These are phyloP conservation scores for Kodamaea laetipori DNA, from an alignment of 805 yeast species.

Conservation along the genomic window DNA sequence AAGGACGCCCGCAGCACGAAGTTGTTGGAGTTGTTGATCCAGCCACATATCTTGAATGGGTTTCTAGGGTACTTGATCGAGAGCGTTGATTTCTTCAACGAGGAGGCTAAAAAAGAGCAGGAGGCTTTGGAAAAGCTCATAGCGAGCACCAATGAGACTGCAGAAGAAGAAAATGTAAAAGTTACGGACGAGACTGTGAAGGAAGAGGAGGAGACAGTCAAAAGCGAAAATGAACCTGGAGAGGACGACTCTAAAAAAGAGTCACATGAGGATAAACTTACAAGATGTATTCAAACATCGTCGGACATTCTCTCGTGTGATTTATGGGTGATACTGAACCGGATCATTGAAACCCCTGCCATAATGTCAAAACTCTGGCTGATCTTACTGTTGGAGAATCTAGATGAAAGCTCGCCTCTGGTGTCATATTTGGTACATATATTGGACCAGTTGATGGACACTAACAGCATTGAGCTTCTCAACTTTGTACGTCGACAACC, in stretches of 20 bases:
- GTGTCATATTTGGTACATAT: constrained; percentile 55
- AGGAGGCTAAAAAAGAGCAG: constrained; percentile 25
- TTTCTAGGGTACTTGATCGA: constrained; percentile 67
- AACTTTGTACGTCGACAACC: constrained; percentile 70
- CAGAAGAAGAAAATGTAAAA: constrained; percentile 14
- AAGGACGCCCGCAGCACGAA: constrained; percentile 48
- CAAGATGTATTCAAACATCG: constrained; percentile 41
- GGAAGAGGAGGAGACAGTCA: constrained; percentile 9
- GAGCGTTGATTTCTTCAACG: constrained; percentile 48
- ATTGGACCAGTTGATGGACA: constrained; percentile 80
- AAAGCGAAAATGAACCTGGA: constrained; percentile 10
- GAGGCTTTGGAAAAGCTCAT: constrained; percentile 23
- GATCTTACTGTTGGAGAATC: constrained; percentile 33
- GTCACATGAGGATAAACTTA: constrained; percentile 33
- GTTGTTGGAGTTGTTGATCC: constrained; percentile 75
- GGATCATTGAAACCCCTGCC: constrained; percentile 43
- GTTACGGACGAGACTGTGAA: not conserved
- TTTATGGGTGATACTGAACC: constrained; percentile 45
- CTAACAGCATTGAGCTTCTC: constrained; percentile 58
- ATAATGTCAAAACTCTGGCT: constrained; percentile 46
- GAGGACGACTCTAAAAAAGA: constrained; percentile 26
- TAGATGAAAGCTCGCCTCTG: constrained; percentile 40
- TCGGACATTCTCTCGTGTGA: constrained; percentile 44
- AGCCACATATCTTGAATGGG: constrained; percentile 69
- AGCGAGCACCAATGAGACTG: constrained; percentile 12